Percentiles rank a stretch among this genome's conserved stretches.
Conservation (phyloP, 1,284 basidiomycete genomes). For the Cryptococcus floricola region DNA sequence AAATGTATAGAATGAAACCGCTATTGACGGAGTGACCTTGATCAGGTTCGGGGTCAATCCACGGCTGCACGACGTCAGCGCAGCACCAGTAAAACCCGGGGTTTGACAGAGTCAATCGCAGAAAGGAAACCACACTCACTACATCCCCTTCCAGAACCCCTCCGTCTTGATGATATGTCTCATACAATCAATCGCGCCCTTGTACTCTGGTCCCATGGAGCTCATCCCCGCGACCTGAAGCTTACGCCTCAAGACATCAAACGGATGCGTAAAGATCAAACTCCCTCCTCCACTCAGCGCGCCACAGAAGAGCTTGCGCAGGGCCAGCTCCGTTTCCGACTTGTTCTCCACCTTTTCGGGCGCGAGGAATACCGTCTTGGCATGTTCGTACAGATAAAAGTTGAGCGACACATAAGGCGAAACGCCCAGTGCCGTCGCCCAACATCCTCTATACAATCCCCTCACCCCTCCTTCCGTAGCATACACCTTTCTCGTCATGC, state of each 20-base stretch:
- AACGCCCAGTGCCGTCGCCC: constrained; percentile 84
- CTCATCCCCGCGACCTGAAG: constrained; percentile 85
- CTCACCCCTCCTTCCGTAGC: constrained; percentile 83
- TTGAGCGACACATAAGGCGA: constrained; percentile 68
- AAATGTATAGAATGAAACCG: constrained; percentile 60
- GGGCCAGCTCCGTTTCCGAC: constrained; percentile 31
- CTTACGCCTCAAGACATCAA: constrained; percentile 88
- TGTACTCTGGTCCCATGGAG: constrained; percentile 63
- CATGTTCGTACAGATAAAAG: constrained; percentile 46
- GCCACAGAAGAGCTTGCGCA: constrained; percentile 51
- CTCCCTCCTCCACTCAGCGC: constrained; percentile 63
- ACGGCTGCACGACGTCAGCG: constrained; percentile 60
- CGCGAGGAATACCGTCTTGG: constrained; percentile 1
- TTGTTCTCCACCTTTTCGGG: neutral
- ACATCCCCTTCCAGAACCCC: constrained; percentile 56
- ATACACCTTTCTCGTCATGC: constrained; percentile 85
- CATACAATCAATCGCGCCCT: constrained; percentile 72
- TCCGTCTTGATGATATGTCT: constrained; percentile 66
- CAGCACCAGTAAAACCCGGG: neutral
- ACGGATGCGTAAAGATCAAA: constrained; percentile 91
- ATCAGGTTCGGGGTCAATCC: constrained; percentile 89
- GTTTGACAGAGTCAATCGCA: too few species aligned
- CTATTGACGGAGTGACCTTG: constrained; percentile 85
- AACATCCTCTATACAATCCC: constrained; percentile 74
- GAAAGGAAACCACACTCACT: constrained; percentile 28